Percentiles rank a stretch among this genome's conserved stretches.
Evolutionary conservation across 257 asterid species (phyloP).

Genomic region (Lavandula angustifolia): DNA sequence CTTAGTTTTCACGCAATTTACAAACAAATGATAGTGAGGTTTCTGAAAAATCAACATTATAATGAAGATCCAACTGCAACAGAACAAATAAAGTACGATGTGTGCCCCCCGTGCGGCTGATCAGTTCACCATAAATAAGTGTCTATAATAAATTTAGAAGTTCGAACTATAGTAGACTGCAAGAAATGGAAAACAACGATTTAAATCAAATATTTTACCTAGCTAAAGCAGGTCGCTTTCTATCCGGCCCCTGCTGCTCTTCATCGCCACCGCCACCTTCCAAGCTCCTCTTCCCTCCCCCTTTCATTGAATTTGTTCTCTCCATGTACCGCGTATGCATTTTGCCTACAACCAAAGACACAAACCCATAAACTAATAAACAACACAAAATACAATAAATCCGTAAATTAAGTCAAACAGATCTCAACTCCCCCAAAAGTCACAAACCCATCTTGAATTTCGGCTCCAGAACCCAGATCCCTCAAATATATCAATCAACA

Average conservation of each 20-base stretch:
- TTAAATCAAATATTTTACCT: constrained; percentile 23
- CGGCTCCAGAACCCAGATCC: constrained; percentile 38
- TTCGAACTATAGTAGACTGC: not conserved
- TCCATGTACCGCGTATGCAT: constrained; percentile 90
- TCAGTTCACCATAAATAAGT: not conserved
- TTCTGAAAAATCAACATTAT: not conserved
- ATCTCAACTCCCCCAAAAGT: constrained; percentile 33
- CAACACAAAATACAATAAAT: not conserved
- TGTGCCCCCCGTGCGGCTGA: not conserved
- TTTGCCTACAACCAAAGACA: constrained; percentile 38
- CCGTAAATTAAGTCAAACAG: constrained; percentile 35
- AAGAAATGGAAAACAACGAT: not conserved
- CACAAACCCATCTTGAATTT: constrained; percentile 22
- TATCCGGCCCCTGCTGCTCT: constrained; percentile 55
- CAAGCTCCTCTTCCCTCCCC: constrained; percentile 70
- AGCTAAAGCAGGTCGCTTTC: constrained; percentile 48
- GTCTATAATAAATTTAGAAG: not conserved
- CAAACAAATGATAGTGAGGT: not conserved
- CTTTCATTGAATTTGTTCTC: constrained; percentile 65
- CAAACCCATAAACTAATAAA: constrained; percentile 22
- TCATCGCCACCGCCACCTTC: constrained; percentile 64
- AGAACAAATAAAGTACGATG: constrained; percentile 2
- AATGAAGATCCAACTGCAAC: constrained; percentile 7
- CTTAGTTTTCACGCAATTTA: constrained; percentile 24
- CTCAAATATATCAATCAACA: constrained; percentile 17